Evolutionary conservation across 2,329 filamentous ascomycete genomes (phyloP).

Genomic region (Plenodomus lindquistii): DNA sequence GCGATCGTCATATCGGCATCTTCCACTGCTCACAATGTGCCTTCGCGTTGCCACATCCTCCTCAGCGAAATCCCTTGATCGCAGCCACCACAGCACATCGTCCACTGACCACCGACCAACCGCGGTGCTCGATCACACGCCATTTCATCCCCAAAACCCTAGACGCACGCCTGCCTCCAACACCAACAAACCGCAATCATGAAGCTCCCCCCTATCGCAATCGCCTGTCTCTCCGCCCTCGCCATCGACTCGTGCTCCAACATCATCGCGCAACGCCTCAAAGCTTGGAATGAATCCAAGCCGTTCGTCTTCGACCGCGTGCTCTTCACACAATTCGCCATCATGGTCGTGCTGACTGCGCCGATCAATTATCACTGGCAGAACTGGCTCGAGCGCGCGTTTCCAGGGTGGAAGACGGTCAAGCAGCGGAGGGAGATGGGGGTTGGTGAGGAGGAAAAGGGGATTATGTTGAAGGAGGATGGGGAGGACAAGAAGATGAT

Average conservation of each 20-base stretch:
- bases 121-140: too few relatives aligned
- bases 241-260: slow-evolving; percentile 44
- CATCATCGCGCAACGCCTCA: slow-evolving; percentile 42
- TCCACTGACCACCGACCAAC: not conserved
- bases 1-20: not conserved
- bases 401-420: slow-evolving; percentile 61
- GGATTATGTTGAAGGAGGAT: slow-evolving; percentile 29
- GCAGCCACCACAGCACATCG: not conserved
- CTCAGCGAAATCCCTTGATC: too few relatives aligned
- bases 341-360: slow-evolving; percentile 72
- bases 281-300: slow-evolving; percentile 38
- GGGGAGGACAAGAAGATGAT: slow-evolving; percentile 29
- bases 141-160: not conserved
- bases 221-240: slow-evolving; percentile 41
- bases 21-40: too few relatives aligned
- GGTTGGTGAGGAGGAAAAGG: slow-evolving; percentile 35
- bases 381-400: slow-evolving; percentile 72
- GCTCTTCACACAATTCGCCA: slow-evolving; percentile 44
- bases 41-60: too few relatives aligned
- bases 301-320: slow-evolving; percentile 44
- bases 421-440: slow-evolving; percentile 19
- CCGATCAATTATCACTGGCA: slow-evolving; percentile 90
- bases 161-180: not conserved
- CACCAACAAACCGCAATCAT: slow-evolving; percentile 7
- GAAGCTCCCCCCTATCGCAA: slow-evolving; percentile 38